A percentile compares a stretch with the other conserved stretches of the same genome.
phyloP scores from a whole-genome alignment of 371 early-diverging fungal genomes.

The Dinochytrium kinnereticum region DNA sequence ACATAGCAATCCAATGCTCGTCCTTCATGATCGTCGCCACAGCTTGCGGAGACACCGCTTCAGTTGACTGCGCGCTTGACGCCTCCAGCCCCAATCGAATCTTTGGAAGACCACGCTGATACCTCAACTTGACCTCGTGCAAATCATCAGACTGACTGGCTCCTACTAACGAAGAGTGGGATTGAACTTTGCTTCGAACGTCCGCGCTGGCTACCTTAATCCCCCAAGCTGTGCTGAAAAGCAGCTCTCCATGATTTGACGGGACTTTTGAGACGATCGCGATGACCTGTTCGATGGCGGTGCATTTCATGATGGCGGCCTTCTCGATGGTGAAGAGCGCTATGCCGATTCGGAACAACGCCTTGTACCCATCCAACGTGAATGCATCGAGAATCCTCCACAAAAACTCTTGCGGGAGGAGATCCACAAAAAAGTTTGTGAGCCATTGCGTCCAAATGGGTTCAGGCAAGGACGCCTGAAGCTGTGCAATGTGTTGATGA shows the following conservation, averaged over 20 bases:
- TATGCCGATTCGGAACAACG: constrained; percentile 44
- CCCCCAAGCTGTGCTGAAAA: constrained; percentile 16
- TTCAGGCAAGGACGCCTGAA: constrained; percentile 37
- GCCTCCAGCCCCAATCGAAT: background rate
- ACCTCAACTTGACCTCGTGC: constrained; percentile 32
- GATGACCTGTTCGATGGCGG: constrained; percentile 20
- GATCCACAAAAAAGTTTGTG: constrained; percentile 39
- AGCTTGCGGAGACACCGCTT: constrained; percentile 1
- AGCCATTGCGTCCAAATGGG: constrained; percentile 53
- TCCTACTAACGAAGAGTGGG: constrained; percentile 25
- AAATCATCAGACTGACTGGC: constrained; percentile 38
- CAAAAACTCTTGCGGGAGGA: constrained; percentile 38
- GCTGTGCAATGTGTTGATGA: constrained; percentile 35
- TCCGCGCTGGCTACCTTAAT: constrained; percentile 18
- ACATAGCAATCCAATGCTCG: constrained; percentile 53
- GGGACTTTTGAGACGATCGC: background rate
- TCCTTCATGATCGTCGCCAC: constrained; percentile 37
- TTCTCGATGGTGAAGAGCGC: constrained; percentile 32
- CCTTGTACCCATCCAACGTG: constrained; percentile 50
- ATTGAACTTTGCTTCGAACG: constrained; percentile 23
- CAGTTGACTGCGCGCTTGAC: background rate
- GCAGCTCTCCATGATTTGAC: constrained; percentile 25
- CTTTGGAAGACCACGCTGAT: constrained; percentile 41
- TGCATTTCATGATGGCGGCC: constrained; percentile 27
- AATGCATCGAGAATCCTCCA: constrained; percentile 51